Evolutionary conservation across 495 filamentous ascomycete genomes (phyloP).

Genomic region (Xylaria grammica): DNA sequence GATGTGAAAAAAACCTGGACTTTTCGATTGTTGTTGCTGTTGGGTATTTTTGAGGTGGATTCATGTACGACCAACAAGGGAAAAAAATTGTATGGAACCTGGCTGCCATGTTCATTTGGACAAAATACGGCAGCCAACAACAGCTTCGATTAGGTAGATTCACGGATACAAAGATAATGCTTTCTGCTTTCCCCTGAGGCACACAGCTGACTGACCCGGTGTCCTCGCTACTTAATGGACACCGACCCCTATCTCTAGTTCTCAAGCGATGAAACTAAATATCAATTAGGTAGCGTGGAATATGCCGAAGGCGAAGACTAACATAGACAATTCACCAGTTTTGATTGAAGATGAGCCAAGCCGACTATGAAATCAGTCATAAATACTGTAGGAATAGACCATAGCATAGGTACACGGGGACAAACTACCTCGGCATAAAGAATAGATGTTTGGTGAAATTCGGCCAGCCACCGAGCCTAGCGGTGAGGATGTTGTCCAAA

Average conservation of each 20-base stretch:
- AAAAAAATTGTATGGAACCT: constrained; percentile 27
- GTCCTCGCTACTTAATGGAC: not conserved
- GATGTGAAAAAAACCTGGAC: constrained; percentile 42
- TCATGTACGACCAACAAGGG: constrained; percentile 38
- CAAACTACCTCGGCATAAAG: too few species aligned
- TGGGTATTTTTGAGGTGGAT: constrained; percentile 27
- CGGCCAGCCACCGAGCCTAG: too few species aligned
- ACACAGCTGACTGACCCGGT: not conserved
- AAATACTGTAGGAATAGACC: too few species aligned
- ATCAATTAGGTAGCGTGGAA: too few species aligned
- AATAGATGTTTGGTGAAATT: too few species aligned
- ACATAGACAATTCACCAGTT: too few species aligned
- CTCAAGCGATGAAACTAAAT: too few species aligned
- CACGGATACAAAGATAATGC: constrained; percentile 22
- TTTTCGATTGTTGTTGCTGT: constrained; percentile 33
- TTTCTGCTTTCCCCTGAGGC: constrained; percentile 9
- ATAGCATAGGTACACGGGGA: too few species aligned
- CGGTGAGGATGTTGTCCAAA: too few species aligned
- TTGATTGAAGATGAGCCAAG: too few species aligned
- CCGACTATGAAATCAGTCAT: too few species aligned
- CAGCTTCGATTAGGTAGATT: constrained; percentile 19
- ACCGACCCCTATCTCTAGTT: not conserved
- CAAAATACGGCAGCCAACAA: constrained; percentile 3
- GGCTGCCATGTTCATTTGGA: constrained; percentile 23
- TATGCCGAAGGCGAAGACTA: too few species aligned